Evolutionary conservation across 805 yeast species (phyloP), one percentile per base, ranked within the genome.

Genomic region (Yamadazyma ubonensis): DNA sequence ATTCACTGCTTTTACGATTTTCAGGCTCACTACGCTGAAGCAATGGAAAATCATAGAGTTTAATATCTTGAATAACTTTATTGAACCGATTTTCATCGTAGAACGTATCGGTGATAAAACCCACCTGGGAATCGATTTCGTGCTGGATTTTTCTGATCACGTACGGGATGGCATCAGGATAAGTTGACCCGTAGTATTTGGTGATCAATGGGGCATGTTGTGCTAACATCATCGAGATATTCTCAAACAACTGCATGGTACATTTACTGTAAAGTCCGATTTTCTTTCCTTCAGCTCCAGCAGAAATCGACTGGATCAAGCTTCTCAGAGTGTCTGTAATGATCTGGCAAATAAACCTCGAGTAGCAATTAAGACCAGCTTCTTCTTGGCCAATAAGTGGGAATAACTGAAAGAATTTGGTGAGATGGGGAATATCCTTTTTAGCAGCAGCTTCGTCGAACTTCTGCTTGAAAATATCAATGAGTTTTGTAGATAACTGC

Each of bases 41-140:
- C 2, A 54, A 43, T 1, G 64, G 64, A 45, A 64, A 69, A 7
- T 46, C 46, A 56, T 86, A 85, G 15, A 65, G 55, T 16, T 68
- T 64, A 35, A 83, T 70, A 17, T 81, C 86, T 40, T 71, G 70
- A 17, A 85, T 50, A 6, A 74, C 55, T 44, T 76, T 71, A 20
- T 73, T 80, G 3, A 89, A 53, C 19, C 81, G 70, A 46, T 86
- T 74, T 20, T 78, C 73, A 50, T 90, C 97, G 65, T 81, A 76
- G 53, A 86, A 87, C 0, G 93, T 86, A 58, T 91, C 98, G 39
- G 86, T 71, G 3, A 93, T 85, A 31, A 93, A 68, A 5, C 95
- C 95, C 18, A 91, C 83, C 55, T 93, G 99, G n/a, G 90, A 71
- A 55, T 93, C 99, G 21, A 93, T 82, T 55, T 93, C 99, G 36